Evolutionary conservation across 768 basidiomycete species (phyloP).

Genomic region (Lactarius psammicola): DNA sequence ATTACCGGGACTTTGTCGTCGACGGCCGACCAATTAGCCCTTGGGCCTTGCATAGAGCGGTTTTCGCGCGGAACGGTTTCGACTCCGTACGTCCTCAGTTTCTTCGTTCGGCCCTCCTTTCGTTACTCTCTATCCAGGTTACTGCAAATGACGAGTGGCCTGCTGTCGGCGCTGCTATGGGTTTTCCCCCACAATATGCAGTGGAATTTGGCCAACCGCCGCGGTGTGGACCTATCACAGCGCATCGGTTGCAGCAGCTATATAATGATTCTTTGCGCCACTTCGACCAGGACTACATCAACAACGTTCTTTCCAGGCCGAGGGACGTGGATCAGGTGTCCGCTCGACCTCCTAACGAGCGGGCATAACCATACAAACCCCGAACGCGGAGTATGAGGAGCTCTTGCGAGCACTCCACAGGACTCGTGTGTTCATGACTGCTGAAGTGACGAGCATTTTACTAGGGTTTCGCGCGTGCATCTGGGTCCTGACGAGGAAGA

Average conservation of each 20-base stretch:
- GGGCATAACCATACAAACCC: no score
- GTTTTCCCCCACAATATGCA: neutral
- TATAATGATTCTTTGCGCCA: conserved; percentile 7
- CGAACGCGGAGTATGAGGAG: no score
- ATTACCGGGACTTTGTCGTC: conserved; percentile 8
- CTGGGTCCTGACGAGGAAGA: no score
- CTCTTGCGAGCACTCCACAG: no score
- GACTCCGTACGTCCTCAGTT: conserved; percentile 2
- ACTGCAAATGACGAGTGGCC: conserved; percentile 19
- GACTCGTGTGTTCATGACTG: no score
- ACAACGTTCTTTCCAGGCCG: neutral
- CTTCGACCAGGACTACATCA: conserved; percentile 6
- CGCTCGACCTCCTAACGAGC: no score
- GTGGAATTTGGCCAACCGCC: conserved; percentile 5
- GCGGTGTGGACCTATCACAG: conserved; percentile 12
- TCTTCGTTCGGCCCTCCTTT: neutral
- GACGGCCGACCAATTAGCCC: conserved; percentile 9
- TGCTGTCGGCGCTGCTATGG: conserved; percentile 5
- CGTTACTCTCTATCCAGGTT: conserved; percentile 6
- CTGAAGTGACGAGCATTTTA: no score
- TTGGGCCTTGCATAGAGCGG: conserved; percentile 10
- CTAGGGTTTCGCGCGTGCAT: no score
- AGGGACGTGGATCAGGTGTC: no score
- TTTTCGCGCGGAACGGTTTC: conserved; percentile 12
- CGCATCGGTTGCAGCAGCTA: conserved; percentile 10